Evolutionary conservation across 1,284 basidiomycete species (phyloP), one percentile per base, ranked within the genome.

Genomic region (Cronartium ribicola): DNA sequence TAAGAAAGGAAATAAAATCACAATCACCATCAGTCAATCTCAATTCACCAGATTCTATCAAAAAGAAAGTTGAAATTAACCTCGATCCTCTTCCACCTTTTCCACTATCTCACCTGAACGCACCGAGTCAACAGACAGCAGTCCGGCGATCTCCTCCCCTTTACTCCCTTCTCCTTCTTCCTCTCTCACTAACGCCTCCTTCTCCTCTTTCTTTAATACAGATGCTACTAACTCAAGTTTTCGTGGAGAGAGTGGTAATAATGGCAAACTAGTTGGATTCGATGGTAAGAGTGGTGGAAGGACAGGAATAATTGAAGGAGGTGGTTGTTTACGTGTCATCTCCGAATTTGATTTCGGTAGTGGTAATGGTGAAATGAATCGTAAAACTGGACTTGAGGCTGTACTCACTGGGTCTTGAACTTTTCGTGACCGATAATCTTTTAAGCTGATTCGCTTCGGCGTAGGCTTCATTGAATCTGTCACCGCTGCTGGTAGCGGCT

Each of bases 201-300:
- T 36, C 48, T 67, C 59, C 41, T 75, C 66, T 29, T 75, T 75
- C 37, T 75, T 75, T 5, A 75, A 61, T n/a, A 75, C 65, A 22
- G 72, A 75, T 13, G 72, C 66, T 6, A 75, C 66, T n/a, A 75
- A 57, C 51, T 75, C 72, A 62, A 75, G 72, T 39, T 75, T 75
- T 4, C 72, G 66, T 51, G 72, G 72, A 46, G 72, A 75, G 40
- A 75, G 51, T 37, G 72, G 72, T n/a, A 73, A 66, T 13, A 73
- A 64, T n/a, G 71, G 71, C 43, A 66, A 64, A 37, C 36, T 73
- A 10, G 57, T 40, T 10, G 29, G 57, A 10, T 57, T 29, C 4
- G 62, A 43, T 3, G 71, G 71, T 3, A 73, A 59, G 39, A 66
- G 66, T 37, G 71, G 71, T 17, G 71, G 71, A 36, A 73, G 66